phyloP scores from a whole-genome alignment of 2,329 filamentous ascomycete species.

The Aspergillus ruber region DNA sequence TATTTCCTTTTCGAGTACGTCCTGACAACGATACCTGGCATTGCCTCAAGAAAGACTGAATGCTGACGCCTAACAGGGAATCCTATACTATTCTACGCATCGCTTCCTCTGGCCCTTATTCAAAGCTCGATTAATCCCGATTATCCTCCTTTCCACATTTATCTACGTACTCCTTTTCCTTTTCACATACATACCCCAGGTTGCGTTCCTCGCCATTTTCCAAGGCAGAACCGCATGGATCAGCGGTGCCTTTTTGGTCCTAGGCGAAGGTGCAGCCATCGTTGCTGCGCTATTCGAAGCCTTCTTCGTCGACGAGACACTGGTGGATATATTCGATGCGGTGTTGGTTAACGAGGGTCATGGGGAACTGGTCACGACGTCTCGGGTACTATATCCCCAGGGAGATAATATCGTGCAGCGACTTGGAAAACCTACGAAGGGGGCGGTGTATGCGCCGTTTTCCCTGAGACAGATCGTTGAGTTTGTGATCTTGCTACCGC shows the following conservation, averaged over 20 bases:
- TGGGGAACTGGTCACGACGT: constrained; percentile 60
- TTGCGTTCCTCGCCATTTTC: constrained; percentile 81
- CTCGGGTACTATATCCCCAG: constrained; percentile 60
- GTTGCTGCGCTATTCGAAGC: constrained; percentile 66
- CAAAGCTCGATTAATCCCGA: constrained; percentile 67
- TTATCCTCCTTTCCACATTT: constrained; percentile 72
- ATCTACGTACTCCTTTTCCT: constrained; percentile 82
- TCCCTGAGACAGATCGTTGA: constrained; percentile 86
- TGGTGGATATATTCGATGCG: constrained; percentile 79
- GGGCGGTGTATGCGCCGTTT: constrained; percentile 79
- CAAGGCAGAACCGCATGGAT: constrained; percentile 83
- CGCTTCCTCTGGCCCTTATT: constrained; percentile 79
- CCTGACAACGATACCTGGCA: neutral
- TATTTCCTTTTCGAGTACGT: constrained; percentile 44
- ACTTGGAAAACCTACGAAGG: constrained; percentile 72
- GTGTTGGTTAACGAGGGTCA: constrained; percentile 70
- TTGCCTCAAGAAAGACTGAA: constrained; percentile 4
- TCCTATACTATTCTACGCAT: constrained; percentile 73
- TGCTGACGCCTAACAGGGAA: constrained; percentile 47
- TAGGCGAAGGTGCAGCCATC: constrained; percentile 59
- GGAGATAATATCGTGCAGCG: constrained; percentile 67
- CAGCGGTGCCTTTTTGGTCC: constrained; percentile 76
- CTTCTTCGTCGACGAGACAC: constrained; percentile 71
- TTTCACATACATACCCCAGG: constrained; percentile 82
- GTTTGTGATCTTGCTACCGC: constrained; percentile 68